Percentiles rank a stretch among this genome's conserved stretches.
Conservation (phyloP, 139 green algal species). For the Astrephomene gubernaculifera region DNA sequence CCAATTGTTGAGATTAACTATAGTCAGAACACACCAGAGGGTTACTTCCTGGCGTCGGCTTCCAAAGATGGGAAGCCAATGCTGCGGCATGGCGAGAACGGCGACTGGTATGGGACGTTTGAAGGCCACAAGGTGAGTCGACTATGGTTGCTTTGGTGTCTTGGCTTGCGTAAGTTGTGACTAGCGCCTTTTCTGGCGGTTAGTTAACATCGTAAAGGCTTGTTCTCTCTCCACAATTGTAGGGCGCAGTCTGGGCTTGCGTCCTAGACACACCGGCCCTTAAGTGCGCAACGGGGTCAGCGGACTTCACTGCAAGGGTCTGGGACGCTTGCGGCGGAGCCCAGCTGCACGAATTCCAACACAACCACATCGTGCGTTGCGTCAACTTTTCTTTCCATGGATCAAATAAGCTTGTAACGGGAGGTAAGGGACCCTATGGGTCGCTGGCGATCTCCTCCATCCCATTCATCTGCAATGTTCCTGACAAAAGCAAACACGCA, state of each 20-base stretch:
- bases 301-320: constrained; percentile 94
- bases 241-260: constrained; percentile 96
- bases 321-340: constrained; percentile 97
- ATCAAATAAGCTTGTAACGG: constrained; percentile 73
- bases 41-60: constrained; percentile 94
- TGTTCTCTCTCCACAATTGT: constrained; percentile 3
- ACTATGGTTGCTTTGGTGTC: background rate
- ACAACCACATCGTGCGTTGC: constrained; percentile 96
- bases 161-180: background rate
- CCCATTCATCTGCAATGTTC: background rate
- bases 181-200: background rate
- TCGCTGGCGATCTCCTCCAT: background rate
- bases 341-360: constrained; percentile 87
- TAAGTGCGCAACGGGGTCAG: constrained; percentile 90
- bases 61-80: constrained; percentile 98
- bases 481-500: constrained; percentile 1
- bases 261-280: constrained; percentile 89
- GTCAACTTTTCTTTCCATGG: constrained; percentile 77
- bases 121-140: constrained; percentile 93
- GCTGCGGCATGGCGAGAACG: constrained; percentile 94
- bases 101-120: constrained; percentile 99
- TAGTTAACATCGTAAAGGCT: background rate
- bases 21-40: constrained; percentile 93
- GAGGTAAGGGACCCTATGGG: constrained; percentile 58
- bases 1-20: constrained; percentile 98